Evolutionary conservation across 1,139 yeast species (phyloP), one percentile per base, ranked within the genome.

Genomic region (Hemisphaericaspora xylanilytica): DNA sequence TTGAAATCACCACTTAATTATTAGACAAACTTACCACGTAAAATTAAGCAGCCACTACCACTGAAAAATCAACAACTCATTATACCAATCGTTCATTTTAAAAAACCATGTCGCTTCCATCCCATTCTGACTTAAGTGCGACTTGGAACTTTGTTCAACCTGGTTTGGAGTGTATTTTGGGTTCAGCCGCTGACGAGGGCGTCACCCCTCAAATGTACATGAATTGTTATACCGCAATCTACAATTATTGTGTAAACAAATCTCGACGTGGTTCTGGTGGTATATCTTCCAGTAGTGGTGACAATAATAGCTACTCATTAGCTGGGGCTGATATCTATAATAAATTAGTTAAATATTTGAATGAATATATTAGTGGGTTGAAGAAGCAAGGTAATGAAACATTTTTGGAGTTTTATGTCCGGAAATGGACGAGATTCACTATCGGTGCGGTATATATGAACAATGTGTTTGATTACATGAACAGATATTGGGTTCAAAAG

Each of bases 401-500:
- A 4, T 84, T 90, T 53, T 69, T 94, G 50, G 85, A 82, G 49
- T 90, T 87, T 56, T 94, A 94, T 58, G 95, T 88, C 35, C 72
- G 80, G 51, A 79, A 85, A 48, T 94, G 97, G 97, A 81, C 83
- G 45, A 75, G 97, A 45, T 94, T 78, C 58, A 81, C 95, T 27
- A 80, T 87, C 42, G 98, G 98, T 28, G 95, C 97, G 1, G 85
- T 90, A 14, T 86, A 88, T 60, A 67, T 94, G 62, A 89, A 89
- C 61, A 95, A 94, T 60, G 94, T 94, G 21, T 88, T 92, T 58
- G 96, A 90, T 58, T 94, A 94, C 61, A 81, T 94, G 78, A 94
- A 94, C 61, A 78, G 97, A 48, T 92, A 92, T 63, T 94, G 98
- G 98, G 97, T 94, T 36, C 88, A 85, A 54, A 89, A 95, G 58